Evolutionary conservation across 805 yeast species (phyloP).

Genomic region (Scheffersomyces amazonensis): DNA sequence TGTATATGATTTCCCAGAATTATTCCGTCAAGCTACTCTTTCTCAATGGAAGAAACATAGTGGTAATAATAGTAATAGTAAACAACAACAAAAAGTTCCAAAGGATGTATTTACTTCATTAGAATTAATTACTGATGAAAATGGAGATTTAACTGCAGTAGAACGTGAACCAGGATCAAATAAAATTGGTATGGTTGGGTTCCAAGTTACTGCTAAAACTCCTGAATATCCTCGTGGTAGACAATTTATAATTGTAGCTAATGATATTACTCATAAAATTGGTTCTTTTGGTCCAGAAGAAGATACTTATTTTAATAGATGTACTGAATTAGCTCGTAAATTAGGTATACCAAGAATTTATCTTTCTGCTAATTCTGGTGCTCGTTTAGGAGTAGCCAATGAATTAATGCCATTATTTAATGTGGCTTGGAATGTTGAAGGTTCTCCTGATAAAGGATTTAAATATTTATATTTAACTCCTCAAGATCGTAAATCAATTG

Average conservation of each 20-base stretch:
- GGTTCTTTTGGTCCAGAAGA: slow-evolving; percentile 99
- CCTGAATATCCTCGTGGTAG: slow-evolving; percentile 98
- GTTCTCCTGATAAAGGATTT: slow-evolving; percentile 82
- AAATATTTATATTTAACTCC: slow-evolving; percentile 78
- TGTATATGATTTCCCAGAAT: slow-evolving; percentile 97
- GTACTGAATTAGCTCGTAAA: slow-evolving; percentile 86
- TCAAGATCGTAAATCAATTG: slow-evolving; percentile 57
- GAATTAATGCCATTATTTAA: slow-evolving; percentile 85
- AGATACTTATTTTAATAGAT: slow-evolving; percentile 87
- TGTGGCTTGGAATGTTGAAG: slow-evolving; percentile 87
- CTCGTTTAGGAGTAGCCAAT: slow-evolving; percentile 97
- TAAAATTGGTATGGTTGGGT: slow-evolving; percentile 96
- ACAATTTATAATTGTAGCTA: slow-evolving; percentile 87
- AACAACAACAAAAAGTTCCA: slow-evolving; percentile 61
- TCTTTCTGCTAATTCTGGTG: slow-evolving; percentile 98
- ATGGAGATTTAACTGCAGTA: slow-evolving; percentile 79
- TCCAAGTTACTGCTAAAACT: slow-evolving; percentile 85
- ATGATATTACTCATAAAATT: slow-evolving; percentile 95
- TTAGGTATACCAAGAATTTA: slow-evolving; percentile 94
- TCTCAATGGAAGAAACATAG: slow-evolving; percentile 78
- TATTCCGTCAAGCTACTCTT: slow-evolving; percentile 88
- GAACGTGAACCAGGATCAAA: slow-evolving; percentile 96
- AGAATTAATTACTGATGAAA: slow-evolving; percentile 84
- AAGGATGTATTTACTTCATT: slow-evolving; percentile 74
- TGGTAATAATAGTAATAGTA: too few relatives aligned